Evolutionary conservation across 2,329 filamentous ascomycete species (phyloP), one percentile per base, ranked within the genome.

Genomic region (Phialocephala sp.): DNA sequence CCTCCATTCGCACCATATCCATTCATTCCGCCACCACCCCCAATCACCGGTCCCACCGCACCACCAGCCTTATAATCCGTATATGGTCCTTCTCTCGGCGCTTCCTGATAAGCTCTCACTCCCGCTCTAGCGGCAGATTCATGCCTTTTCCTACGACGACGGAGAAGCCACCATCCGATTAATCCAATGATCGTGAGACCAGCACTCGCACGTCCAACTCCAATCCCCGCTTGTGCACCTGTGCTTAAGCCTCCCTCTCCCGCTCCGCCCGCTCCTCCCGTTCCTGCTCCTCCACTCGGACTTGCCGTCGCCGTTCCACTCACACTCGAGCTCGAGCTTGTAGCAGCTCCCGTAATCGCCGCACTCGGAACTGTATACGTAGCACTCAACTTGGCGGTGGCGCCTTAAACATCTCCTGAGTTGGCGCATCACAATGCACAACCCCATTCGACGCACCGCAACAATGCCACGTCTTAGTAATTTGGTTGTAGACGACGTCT

Each of bases 401-500:
- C 2, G 37, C 37, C 4, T 4, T 41, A 18, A 41, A 41, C 37
- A 18, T 4, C 15, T 41, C 37, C 37, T 41, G 37, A 2, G 37
- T 41, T 8, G 37, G 37, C 4, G 4, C 3, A 41, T 41, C 37
- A 18, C 37, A 41, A 41, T 41, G 37, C 2, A 41, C 9, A 2
- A 41, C 15, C 4, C 37, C 37, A 41, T 41, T 41, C 15, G 37
- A 4, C 12, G 15, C 37, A 4, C 37, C 37, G 37, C 57, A 60
- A 27, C 57, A 60, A 27, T 60, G 57, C 57, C 57, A 60, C 11
- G 41, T 60, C 2, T 12, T 15, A 4, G 57, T 60, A 15, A 37
- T 60, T 27, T 15, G 24, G 12, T 60, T 60, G 20, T 60, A 60
- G 20, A 60, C 57, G 20, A 60, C 24, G 18, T 60, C 57, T 47